Evolutionary conservation across 164 flowering plant species (phyloP), one percentile per base, ranked within the genome.

Genomic region (Taxillus chinensis): DNA sequence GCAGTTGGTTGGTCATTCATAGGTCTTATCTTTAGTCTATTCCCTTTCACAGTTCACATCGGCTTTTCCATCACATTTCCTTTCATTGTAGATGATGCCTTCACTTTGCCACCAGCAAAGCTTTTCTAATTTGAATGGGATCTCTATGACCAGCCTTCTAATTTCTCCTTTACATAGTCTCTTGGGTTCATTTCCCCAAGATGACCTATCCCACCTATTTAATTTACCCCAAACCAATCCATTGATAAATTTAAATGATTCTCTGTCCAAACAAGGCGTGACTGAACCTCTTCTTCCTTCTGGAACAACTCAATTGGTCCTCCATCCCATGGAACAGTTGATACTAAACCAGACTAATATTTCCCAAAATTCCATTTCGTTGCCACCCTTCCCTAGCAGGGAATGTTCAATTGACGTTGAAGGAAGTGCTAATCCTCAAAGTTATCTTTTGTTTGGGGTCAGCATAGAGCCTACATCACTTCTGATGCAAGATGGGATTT

Each of bases 341-440:
- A 83, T 74, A 13, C 74, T 68, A 6, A 73, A 75, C 16, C 89
- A 75, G 42, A 62, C 80, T 13, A 83, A 63, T 61, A 43, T 71
- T 7, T 66, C 87, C 27, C 83, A 72, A 40, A 71, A 71, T 64
- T 66, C 86, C 45, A 60, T 82, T 59, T 74, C 92, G 9, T 76
- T 89, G 78, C 95, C 92, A 3, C 91, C 96, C 4, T 86, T 92
- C 78, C 96, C 95, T 63, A 92, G 95, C 11, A 80, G 86, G 66
- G 96, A 89, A 59, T 85, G 82, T 70, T 66, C 86, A 1, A 67
- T 79, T 5, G 92, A 83, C 62, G 86, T 80, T 60, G 87, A 80
- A 54, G 86, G 81, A 27, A 66, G 74, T 62, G 64, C 71, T 43
- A 90, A 86, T 77, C 83, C 85, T 2, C 88, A 82, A 46, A 87